Evolutionary conservation across 805 yeast genomes (phyloP).

Genomic region (Komagataella phaffii): DNA sequence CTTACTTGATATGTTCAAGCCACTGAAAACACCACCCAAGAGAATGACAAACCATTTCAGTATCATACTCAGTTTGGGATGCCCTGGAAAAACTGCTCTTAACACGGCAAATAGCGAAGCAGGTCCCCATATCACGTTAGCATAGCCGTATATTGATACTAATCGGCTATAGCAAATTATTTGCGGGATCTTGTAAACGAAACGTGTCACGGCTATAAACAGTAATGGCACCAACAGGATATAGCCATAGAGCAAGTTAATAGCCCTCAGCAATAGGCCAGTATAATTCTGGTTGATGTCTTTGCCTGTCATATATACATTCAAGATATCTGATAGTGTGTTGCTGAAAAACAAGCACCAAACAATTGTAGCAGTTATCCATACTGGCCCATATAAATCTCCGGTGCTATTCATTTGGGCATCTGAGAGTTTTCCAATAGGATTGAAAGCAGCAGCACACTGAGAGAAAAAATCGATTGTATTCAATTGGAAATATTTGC

Average conservation of each 20-base stretch:
- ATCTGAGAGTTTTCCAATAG: slow-evolving; percentile 21
- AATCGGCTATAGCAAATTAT: slow-evolving; percentile 41
- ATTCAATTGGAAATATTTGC: slow-evolving; percentile 57
- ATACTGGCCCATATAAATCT: slow-evolving; percentile 79
- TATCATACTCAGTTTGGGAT: slow-evolving; percentile 26
- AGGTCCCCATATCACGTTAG: slow-evolving; percentile 79
- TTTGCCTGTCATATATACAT: slow-evolving; percentile 32
- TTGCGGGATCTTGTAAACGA: slow-evolving; percentile 35
- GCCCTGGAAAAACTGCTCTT: slow-evolving; percentile 37
- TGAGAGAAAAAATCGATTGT: slow-evolving; percentile 47
- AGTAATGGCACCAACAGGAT: slow-evolving; percentile 45
- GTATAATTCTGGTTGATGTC: slow-evolving; percentile 36
- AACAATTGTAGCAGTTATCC: slow-evolving; percentile 81
- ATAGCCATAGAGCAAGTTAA: slow-evolving; percentile 65
- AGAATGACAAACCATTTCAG: slow-evolving; percentile 54
- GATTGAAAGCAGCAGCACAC: slow-evolving; percentile 43
- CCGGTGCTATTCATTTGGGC: slow-evolving; percentile 26
- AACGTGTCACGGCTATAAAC: slow-evolving; percentile 26
- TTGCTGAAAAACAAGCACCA: slow-evolving; percentile 64
- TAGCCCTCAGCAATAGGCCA: slow-evolving; percentile 50
- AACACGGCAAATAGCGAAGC: slow-evolving; percentile 50
- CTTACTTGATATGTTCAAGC: slow-evolving; percentile 37
- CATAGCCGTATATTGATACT: slow-evolving; percentile 73
- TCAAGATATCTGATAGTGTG: slow-evolving; percentile 53
- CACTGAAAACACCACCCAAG: slow-evolving; percentile 49